Evolutionary conservation across 208 protist species (phyloP), one percentile per base, ranked within the genome.

Genomic region (Crithidia fasciculata): DNA sequence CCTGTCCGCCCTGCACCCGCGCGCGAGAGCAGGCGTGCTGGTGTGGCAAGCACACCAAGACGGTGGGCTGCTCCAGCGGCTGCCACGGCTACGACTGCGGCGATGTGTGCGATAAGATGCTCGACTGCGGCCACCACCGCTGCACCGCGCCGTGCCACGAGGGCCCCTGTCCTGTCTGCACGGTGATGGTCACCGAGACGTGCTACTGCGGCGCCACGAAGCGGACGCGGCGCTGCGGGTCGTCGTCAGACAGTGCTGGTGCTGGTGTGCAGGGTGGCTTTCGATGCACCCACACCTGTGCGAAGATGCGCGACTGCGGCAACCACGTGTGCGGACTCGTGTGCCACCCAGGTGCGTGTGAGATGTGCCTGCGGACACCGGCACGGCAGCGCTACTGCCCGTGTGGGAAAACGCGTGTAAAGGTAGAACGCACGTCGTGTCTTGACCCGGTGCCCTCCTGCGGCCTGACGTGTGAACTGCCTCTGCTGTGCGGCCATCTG

Each of bases 121-220:
- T 93, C 0, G 78, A 86, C 72, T 98, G 95, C 73, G 92, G 91
- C 10, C 76, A 83, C 18, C 95, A 98, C 50, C 62, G 57, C 50
- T 99, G 97, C 77, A 71, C 59, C 4, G 83, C 81, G 16, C 59
- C 70, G 44, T 99, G 97, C 73, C 97, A 99, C 69, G 77, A 87
- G 16, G 95, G 95, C 3, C 61, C 80, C 0, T 99, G 97, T 77
- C 61, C 86, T 2, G 76, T 93, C 18, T 99, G 97, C 75, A 72
- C 71, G 37, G 82, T 92, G 16, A 47, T 83, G 47, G 50, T 86
- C 5, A 74, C 70, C 36, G 78, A 89, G 71, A 76, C 55, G 18
- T 99, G 97, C 80, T 96, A 90, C 85, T 99, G 97, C 74, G 97
- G 97, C 6, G 76, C 77, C 8, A 82, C 77, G 40, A 65, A 72